These are phyloP conservation scores for Trypanosoma conorhini DNA, from an alignment of 208 protist species.

Conservation along the genomic window DNA sequence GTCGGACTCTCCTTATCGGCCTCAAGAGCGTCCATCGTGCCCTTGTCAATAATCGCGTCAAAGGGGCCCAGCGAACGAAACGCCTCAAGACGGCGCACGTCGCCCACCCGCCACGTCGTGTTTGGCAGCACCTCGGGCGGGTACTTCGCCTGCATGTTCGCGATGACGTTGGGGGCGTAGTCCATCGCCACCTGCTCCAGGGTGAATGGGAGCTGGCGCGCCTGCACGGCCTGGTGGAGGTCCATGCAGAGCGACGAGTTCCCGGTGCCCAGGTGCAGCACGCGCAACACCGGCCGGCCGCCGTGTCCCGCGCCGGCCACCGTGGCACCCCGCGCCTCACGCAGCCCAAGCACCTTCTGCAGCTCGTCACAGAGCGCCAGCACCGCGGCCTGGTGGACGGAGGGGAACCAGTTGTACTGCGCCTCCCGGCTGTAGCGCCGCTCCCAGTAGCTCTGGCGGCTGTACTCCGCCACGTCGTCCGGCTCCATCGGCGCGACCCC, in stretches of 20 bases:
- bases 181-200: constrained; percentile 83
- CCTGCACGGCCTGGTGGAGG: constrained; percentile 31
- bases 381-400: constrained; percentile 60
- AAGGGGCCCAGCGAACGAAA: constrained; percentile 59
- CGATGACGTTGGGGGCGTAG: constrained; percentile 81
- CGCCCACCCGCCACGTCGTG: constrained; percentile 71
- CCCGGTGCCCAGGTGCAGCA: constrained; percentile 82
- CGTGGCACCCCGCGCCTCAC: not conserved
- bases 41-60: constrained; percentile 83
- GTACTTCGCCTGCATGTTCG: constrained; percentile 63
- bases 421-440: constrained; percentile 62
- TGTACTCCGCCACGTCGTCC: constrained; percentile 63
- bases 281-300: constrained; percentile 27
- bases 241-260: constrained; percentile 78
- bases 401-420: constrained; percentile 85
- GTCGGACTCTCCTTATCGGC: constrained; percentile 43
- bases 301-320: not conserved
- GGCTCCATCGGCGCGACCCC: constrained; percentile 36
- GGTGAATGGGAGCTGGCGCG: constrained; percentile 36
- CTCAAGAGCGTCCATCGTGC: constrained; percentile 87
- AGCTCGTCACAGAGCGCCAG: constrained; percentile 47
- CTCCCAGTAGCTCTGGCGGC: constrained; percentile 77
- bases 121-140: constrained; percentile 37
- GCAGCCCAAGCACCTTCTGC: constrained; percentile 34
- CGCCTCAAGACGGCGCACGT: constrained; percentile 63